Evolutionary conservation across 208 protist genomes (phyloP).

Genomic region (Trypanosomatidae sp.): DNA sequence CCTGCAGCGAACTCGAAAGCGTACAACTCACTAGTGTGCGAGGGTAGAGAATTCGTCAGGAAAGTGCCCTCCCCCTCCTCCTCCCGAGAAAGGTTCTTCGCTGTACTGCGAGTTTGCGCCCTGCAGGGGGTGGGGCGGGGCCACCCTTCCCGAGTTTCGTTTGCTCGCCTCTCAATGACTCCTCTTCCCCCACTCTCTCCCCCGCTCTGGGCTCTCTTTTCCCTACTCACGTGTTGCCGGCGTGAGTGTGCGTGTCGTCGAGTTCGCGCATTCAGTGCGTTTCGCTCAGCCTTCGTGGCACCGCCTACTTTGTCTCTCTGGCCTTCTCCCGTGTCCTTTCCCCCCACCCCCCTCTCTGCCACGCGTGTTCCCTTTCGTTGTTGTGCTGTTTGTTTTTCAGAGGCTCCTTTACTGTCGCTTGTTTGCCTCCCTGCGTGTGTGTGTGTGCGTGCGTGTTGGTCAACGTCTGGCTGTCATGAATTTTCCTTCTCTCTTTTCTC

Average conservation of each 20-base stretch:
- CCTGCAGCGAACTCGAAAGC: conserved; percentile 29
- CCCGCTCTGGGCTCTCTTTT: not conserved
- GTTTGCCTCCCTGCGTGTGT: not conserved
- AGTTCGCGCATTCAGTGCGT: not conserved
- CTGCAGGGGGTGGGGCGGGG: not conserved
- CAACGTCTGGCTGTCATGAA: not conserved
- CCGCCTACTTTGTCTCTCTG: not conserved
- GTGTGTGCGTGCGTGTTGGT: not conserved
- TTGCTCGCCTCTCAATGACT: not conserved
- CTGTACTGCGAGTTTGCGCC: not conserved
- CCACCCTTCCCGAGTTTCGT: no score
- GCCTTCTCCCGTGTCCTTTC: not conserved
- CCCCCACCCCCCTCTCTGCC: not conserved
- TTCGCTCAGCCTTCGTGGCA: not conserved
- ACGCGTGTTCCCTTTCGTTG: not conserved
- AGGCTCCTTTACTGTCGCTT: not conserved
- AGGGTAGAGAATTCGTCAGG: not conserved
- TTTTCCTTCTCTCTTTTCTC: not conserved
- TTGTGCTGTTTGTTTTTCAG: not conserved
- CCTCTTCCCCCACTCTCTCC: not conserved
- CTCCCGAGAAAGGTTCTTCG: not conserved
- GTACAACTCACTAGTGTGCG: conserved; percentile 1
- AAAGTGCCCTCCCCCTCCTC: not conserved
- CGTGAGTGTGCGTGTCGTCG: not conserved
- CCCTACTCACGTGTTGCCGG: not conserved